These are phyloP conservation scores for Cryptosporidium sp. DNA, from an alignment of 169 alveolate species.

Conservation along the genomic window DNA sequence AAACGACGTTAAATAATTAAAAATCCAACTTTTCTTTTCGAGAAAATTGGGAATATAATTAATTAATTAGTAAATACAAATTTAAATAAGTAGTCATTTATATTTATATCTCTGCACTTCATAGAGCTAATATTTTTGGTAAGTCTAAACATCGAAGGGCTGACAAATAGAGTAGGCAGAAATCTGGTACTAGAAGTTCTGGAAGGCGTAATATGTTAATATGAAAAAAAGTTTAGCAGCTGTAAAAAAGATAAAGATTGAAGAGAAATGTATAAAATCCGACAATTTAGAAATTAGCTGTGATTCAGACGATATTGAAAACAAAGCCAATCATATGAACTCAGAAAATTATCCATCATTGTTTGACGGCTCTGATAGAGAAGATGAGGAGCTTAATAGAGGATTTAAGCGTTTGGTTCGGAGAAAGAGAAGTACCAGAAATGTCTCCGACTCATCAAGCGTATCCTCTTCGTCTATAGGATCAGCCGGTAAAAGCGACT, in stretches of 20 bases:
- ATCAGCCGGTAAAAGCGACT: neutral
- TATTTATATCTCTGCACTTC: neutral
- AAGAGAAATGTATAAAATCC: neutral
- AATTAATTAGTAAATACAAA: neutral
- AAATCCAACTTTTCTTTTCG: neutral
- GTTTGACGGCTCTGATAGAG: constrained; percentile 6
- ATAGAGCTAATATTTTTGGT: neutral
- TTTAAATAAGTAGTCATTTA: neutral
- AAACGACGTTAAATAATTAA: neutral
- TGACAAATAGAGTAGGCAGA: neutral
- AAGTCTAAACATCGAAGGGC: neutral
- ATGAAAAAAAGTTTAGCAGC: neutral
- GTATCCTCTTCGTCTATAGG: neutral
- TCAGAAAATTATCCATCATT: neutral
- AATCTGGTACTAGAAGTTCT: neutral
- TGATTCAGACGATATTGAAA: neutral
- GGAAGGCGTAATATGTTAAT: neutral
- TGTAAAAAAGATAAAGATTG: neutral
- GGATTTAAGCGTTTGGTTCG: constrained; percentile 42
- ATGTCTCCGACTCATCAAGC: constrained; percentile 41
- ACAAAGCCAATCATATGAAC: constrained; percentile 23
- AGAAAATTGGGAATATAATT: neutral
- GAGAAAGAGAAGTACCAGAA: constrained; percentile 33
- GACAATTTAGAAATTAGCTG: neutral
- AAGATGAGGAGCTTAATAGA: constrained; percentile 37